Percentiles rank a stretch among this genome's conserved stretches.
phyloP scores from a whole-genome alignment of 176 grass and related monocot genomes.

The Poa annua region DNA sequence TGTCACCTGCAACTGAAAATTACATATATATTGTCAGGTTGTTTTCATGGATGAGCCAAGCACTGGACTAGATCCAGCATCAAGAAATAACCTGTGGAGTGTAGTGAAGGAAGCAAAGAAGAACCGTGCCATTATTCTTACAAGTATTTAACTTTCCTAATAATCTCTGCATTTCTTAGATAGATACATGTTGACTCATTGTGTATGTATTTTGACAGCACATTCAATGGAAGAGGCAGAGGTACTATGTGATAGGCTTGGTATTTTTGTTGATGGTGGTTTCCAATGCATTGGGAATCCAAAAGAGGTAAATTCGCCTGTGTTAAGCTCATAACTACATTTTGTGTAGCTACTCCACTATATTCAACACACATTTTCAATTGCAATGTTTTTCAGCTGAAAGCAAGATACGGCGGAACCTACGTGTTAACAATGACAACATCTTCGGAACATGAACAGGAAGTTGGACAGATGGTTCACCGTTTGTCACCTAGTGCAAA shows the following conservation, averaged over 20 bases:
- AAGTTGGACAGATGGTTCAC: constrained; percentile 50
- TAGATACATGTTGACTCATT: neutral
- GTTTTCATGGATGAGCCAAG: constrained; percentile 97
- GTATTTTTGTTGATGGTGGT: constrained; percentile 68
- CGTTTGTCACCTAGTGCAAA: constrained; percentile 49
- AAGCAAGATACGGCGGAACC: constrained; percentile 58
- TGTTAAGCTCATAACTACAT: constrained; percentile 3
- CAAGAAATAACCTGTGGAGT: constrained; percentile 80
- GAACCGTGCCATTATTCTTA: constrained; percentile 85
- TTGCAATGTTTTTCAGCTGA: constrained; percentile 49
- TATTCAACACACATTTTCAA: neutral
- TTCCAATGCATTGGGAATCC: constrained; percentile 77
- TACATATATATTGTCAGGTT: constrained; percentile 46
- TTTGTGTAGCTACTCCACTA: neutral
- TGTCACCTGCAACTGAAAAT: neutral
- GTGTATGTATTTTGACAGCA: constrained; percentile 42
- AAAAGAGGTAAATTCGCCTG: constrained; percentile 53
- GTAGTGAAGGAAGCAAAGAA: constrained; percentile 80
- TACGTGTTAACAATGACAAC: constrained; percentile 65
- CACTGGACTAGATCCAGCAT: constrained; percentile 86
- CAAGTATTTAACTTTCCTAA: constrained; percentile 59
- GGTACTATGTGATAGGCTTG: constrained; percentile 66
- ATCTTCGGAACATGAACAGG: constrained; percentile 50
- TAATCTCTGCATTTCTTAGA: neutral
- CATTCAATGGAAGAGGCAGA: constrained; percentile 89